phyloP scores from a whole-genome alignment of 2,329 filamentous ascomycete species.

The Dichotomopilus funicola region DNA sequence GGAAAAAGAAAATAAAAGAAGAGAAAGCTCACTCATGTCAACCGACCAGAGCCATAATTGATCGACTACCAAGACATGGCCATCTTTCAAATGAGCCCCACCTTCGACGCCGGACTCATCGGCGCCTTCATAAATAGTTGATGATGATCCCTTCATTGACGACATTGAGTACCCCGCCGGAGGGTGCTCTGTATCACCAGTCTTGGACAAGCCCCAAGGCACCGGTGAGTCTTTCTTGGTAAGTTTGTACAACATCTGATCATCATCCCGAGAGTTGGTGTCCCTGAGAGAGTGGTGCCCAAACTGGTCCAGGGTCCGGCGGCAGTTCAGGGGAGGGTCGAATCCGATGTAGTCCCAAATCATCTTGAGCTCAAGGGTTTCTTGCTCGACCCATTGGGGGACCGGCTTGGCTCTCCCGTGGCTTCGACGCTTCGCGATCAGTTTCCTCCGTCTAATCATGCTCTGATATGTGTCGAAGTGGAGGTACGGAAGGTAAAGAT shows the following conservation, averaged over 20 bases:
- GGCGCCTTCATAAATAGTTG: slow-evolving; percentile 4
- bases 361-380: slow-evolving; percentile 51
- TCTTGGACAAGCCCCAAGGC: not conserved
- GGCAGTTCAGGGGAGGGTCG: slow-evolving; percentile 55
- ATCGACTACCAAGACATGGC: slow-evolving; percentile 60
- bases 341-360: slow-evolving; percentile 58
- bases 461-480: slow-evolving; percentile 59
- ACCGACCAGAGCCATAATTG: slow-evolving; percentile 58
- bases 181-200: not conserved
- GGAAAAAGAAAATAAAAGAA: not conserved
- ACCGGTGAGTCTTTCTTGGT: slow-evolving; percentile 41
- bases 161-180: slow-evolving; percentile 2
- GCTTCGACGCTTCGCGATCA: slow-evolving; percentile 45
- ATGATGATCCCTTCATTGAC: slow-evolving; percentile 2
- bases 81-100: slow-evolving; percentile 31
- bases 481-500: slow-evolving; percentile 52
- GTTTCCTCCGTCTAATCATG: slow-evolving; percentile 48
- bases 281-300: slow-evolving; percentile 56
- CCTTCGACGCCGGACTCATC: slow-evolving; percentile 30
- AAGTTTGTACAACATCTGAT: slow-evolving; percentile 62
- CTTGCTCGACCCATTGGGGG: slow-evolving; percentile 45
- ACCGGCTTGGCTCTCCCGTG: slow-evolving; percentile 52
- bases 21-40: slow-evolving; percentile 40
- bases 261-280: slow-evolving; percentile 54
- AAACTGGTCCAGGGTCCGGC: slow-evolving; percentile 57